Evolutionary conservation across 192 early-diverging fungal species (phyloP).

Genomic region (Backusella sp.): DNA sequence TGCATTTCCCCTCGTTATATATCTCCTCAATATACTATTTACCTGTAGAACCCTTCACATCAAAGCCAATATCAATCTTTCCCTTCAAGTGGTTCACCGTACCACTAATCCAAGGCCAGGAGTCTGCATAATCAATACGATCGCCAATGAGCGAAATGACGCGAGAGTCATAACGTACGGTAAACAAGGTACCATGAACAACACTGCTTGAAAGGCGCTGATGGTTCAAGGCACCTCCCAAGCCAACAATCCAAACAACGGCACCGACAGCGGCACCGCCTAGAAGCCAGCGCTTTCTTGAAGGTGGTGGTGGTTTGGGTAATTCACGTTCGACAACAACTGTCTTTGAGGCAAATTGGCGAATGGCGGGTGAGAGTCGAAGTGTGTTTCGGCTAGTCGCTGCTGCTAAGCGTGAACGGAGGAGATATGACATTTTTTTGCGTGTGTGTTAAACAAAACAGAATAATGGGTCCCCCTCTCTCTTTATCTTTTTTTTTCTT

Average conservation of each 20-base stretch:
- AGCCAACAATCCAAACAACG: constrained; percentile 48
- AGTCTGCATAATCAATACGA: constrained; percentile 50
- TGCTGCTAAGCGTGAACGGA: background rate
- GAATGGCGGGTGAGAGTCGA: background rate
- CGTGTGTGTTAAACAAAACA: background rate
- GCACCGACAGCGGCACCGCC: constrained; percentile 43
- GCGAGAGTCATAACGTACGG: constrained; percentile 50
- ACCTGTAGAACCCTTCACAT: constrained; percentile 51
- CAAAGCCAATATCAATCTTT: constrained; percentile 50
- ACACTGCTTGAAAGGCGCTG: constrained; percentile 54
- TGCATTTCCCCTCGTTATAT: too few relatives aligned
- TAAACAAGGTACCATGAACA: constrained; percentile 59
- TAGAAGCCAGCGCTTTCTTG: constrained; percentile 18
- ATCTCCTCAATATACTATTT: constrained; percentile 4
- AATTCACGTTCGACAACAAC: constrained; percentile 24
- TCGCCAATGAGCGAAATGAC: constrained; percentile 50
- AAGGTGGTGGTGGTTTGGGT: constrained; percentile 18
- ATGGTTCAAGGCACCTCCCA: constrained; percentile 54
- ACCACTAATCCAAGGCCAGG: constrained; percentile 64
- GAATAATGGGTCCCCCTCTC: background rate
- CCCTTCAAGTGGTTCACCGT: constrained; percentile 63
- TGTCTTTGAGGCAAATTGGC: constrained; percentile 10
- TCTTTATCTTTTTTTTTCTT: background rate
- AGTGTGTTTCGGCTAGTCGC: background rate
- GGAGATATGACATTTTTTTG: background rate